Evolutionary conservation across 306 rosid species (phyloP).

Genomic region (Macrotyloma uniflorum): DNA sequence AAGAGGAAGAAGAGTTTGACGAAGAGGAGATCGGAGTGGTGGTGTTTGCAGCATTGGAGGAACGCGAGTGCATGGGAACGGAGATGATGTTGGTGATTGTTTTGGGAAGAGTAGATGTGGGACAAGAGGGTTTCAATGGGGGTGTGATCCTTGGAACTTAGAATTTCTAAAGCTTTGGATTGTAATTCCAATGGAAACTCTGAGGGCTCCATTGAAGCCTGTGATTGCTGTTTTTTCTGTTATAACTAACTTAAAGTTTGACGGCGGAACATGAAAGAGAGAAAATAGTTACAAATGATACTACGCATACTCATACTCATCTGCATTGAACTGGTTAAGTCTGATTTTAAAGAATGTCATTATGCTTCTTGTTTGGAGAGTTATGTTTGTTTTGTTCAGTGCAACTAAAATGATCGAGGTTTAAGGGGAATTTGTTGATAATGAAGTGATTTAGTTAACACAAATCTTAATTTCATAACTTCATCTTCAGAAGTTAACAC

Average conservation of each 20-base stretch:
- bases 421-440: too few species aligned
- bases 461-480: too few species aligned
- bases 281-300: background rate
- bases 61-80: slow-evolving; percentile 32
- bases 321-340: too few species aligned
- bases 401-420: too few species aligned
- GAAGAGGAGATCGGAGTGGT: slow-evolving; percentile 46
- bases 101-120: slow-evolving; percentile 7
- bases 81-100: background rate
- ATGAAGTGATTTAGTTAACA: too few species aligned
- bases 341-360: too few species aligned
- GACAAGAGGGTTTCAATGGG: slow-evolving; percentile 41
- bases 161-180: slow-evolving; percentile 20
- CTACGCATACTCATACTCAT: too few species aligned
- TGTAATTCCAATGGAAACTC: slow-evolving; percentile 40
- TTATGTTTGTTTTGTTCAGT: too few species aligned
- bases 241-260: background rate
- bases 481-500: too few species aligned
- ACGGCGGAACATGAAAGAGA: background rate
- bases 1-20: slow-evolving; percentile 46
- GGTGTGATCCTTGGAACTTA: slow-evolving; percentile 42
- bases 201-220: background rate
- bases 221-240: background rate
- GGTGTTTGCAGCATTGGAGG: slow-evolving; percentile 43
- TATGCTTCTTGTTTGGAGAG: too few species aligned